phyloP scores from a whole-genome alignment of 1,284 basidiomycete genomes.

The Moniliophthora roreri region DNA sequence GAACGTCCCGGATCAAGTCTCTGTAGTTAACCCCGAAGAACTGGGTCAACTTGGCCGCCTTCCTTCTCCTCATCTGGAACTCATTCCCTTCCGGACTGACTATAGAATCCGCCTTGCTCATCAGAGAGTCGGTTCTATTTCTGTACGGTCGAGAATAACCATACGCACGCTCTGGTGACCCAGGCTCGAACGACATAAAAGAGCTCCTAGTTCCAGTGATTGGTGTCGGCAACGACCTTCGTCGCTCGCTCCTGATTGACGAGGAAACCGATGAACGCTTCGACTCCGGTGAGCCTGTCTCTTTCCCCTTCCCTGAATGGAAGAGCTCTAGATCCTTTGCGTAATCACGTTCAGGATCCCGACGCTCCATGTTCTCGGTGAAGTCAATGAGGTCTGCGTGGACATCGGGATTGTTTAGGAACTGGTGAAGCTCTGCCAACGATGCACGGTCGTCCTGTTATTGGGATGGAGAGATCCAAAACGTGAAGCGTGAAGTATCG shows the following conservation, averaged over 20 bases:
- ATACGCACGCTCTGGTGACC: neutral
- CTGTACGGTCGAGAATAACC: neutral
- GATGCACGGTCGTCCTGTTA: constrained; percentile 69
- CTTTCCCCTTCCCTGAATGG: constrained; percentile 1
- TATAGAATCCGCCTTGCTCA: too few relatives aligned
- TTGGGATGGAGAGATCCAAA: constrained; percentile 2
- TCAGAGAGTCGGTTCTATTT: too few relatives aligned
- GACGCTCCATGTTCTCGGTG: neutral
- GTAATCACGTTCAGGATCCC: constrained; percentile 1
- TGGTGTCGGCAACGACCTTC: constrained; percentile 63
- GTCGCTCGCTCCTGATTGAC: constrained; percentile 55
- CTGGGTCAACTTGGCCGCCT: constrained; percentile 76
- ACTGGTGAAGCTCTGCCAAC: constrained; percentile 70
- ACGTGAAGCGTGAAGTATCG: constrained; percentile 13
- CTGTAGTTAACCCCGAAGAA: constrained; percentile 84
- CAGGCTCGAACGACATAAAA: constrained; percentile 53
- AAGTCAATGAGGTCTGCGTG: constrained; percentile 12
- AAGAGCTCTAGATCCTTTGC: neutral
- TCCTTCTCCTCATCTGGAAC: constrained; percentile 68
- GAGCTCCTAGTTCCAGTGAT: constrained; percentile 41
- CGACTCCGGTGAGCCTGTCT: neutral
- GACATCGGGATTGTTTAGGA: constrained; percentile 46
- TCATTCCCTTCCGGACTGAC: constrained; percentile 39
- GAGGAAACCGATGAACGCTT: constrained; percentile 19
- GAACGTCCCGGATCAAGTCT: constrained; percentile 69